Evolutionary conservation across 345 rosid species (phyloP), one percentile per base, ranked within the genome.

Genomic region (Rhizophora apiculata): DNA sequence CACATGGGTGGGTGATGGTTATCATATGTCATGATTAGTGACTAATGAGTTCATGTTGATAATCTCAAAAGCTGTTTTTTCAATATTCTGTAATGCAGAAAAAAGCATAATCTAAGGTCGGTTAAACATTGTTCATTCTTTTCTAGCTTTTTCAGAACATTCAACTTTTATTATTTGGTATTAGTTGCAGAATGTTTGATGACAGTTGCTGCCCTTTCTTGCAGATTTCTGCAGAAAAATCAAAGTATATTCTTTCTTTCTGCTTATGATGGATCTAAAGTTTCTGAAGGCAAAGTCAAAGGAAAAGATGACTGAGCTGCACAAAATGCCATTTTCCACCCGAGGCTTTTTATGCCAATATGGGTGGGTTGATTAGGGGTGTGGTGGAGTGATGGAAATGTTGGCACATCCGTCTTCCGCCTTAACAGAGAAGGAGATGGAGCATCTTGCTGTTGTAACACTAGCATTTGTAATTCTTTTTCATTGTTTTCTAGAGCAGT

Each of bases 181-280:
- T 11, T 43, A 43, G 49, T 43, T 15, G 6, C 49, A 13, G 49
- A 43, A 43, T 43, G 49, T 1, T 43, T 13, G 49, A 43, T 13
- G 18, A 11, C 18, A 43, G 49, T 43, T 22, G 31, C 18, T 22
- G 31, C 18, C 24, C 53, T 46, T 5, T 16, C 52, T 11, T 65
- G 80, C 88, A 94, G 99, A 82, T 95, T 84, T 75, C 72, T 95
- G 80, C 97, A 91, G 83, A 95, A 95, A 85, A 91, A 95, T 72
- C 99, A 95, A 72, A 86, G 86, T 67, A 82, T 77, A 9, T 88
- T 85, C 79, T 88, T 87, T 80, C 86, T 89, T 65, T 82, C 97
- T 51, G 82, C 89, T 6, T 88, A 94, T 55, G 93, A 91, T 32
- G 88, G 79, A 6, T 73, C 81, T 39, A 85, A 69, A 80, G 80